These are phyloP conservation scores for Malus fusca DNA, from an alignment of 306 rosid genomes.

Conservation along the genomic window DNA sequence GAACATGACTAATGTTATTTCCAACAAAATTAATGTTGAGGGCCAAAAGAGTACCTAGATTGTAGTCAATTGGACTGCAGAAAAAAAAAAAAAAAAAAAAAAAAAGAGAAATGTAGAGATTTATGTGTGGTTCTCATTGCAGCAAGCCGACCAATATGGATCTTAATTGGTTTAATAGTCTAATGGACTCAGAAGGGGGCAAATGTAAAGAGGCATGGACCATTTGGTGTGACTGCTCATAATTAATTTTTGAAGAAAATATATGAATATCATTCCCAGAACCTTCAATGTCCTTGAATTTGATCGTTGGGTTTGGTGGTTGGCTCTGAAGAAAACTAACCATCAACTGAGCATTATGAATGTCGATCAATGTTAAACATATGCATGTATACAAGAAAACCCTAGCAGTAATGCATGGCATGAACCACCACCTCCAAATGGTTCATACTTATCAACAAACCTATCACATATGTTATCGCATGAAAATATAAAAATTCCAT, in stretches of 20 bases:
- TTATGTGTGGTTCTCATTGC: not conserved
- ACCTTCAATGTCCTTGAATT: not conserved
- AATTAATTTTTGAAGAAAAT: not conserved
- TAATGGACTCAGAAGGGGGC: not conserved
- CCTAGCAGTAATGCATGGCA: not conserved
- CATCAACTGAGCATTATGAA: not conserved
- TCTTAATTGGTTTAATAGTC: not conserved
- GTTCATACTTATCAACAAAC: not conserved
- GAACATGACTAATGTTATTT: not conserved
- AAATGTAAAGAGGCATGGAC: not conserved
- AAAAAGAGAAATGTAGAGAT: not conserved
- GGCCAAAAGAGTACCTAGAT: not conserved
- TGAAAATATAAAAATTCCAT: not conserved
- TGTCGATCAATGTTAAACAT: not conserved
- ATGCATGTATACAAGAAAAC: no score
- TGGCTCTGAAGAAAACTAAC: not conserved
- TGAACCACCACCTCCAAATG: not conserved
- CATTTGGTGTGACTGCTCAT: not conserved
- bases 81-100: no score
- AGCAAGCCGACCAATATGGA: not conserved
- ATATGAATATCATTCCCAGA: not conserved
- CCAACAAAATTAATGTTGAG: not conserved
- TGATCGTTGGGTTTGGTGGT: not conserved
- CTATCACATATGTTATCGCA: not conserved
- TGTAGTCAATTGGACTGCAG: not conserved